A percentile compares a stretch with the other conserved stretches of the same genome.
Conservation (phyloP, 441 rosid species). For the Capsella rubella region DNA sequence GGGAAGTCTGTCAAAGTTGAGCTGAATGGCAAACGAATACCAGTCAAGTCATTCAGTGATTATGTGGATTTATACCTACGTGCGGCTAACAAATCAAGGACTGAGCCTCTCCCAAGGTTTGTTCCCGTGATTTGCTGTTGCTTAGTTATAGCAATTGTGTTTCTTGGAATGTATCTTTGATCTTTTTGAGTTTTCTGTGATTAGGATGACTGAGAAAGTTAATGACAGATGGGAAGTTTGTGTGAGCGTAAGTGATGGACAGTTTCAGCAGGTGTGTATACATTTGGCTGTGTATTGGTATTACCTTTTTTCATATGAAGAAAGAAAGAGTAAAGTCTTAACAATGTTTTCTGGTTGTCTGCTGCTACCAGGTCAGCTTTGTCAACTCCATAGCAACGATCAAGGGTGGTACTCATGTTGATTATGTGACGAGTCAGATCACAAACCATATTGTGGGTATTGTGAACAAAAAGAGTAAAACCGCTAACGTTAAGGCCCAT, state of each 20-base stretch:
- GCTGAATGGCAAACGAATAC: conserved; percentile 73
- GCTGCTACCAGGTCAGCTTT: conserved; percentile 80
- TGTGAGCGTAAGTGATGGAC: conserved; percentile 88
- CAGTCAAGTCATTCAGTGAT: conserved; percentile 77
- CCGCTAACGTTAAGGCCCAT: conserved; percentile 78
- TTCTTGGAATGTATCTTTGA: conserved; percentile 8
- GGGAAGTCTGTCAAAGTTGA: conserved; percentile 95
- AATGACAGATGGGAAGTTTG: conserved; percentile 92
- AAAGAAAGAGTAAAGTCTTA: conserved; percentile 1
- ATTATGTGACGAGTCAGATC: conserved; percentile 84
- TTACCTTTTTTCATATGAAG: neutral
- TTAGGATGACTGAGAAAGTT: conserved; percentile 73
- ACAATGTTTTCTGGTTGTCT: conserved; percentile 23
- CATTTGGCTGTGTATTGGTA: neutral
- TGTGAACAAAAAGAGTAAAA: conserved; percentile 90
- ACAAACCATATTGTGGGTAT: conserved; percentile 70
- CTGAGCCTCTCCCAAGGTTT: conserved; percentile 66
- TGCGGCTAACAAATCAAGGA: conserved; percentile 55
- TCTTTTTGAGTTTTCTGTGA: conserved; percentile 16
- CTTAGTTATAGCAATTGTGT: neutral
- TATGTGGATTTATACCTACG: conserved; percentile 75
- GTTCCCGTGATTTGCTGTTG: conserved; percentile 2
- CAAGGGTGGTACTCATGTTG: conserved; percentile 99
- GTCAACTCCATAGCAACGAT: conserved; percentile 88
- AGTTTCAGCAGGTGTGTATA: conserved; percentile 84